These are phyloP conservation scores for Euphorbia celastroides DNA, from an alignment of 441 rosid species.

Conservation along the genomic window DNA sequence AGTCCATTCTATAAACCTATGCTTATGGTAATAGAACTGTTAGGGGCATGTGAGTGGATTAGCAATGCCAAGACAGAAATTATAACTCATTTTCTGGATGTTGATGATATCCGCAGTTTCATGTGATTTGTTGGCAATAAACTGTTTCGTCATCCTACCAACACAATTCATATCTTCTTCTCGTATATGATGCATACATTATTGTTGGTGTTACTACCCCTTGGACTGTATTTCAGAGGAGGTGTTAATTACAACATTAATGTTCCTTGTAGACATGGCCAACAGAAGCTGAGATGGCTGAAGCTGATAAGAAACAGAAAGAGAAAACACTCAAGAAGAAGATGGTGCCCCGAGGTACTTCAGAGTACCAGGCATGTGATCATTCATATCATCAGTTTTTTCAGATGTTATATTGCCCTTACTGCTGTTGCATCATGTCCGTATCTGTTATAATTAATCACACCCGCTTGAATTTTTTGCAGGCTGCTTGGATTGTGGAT, in stretches of 20 bases:
- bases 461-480: conserved; percentile 16
- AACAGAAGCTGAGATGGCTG: conserved; percentile 89
- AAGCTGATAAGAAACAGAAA: conserved; percentile 62
- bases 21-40: background rate
- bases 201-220: background rate
- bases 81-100: background rate
- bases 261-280: conserved; percentile 78
- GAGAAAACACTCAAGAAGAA: conserved; percentile 52
- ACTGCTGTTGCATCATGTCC: too few relatives aligned
- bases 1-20: background rate
- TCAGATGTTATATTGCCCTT: background rate
- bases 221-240: background rate
- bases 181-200: background rate
- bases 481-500: conserved; percentile 98
- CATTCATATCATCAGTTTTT: background rate
- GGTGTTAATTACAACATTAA: conserved; percentile 9
- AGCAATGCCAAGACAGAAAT: too few relatives aligned
- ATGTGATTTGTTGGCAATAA: background rate
- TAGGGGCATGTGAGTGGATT: background rate
- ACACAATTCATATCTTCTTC: background rate
- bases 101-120: background rate
- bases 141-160: background rate
- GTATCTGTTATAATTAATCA: background rate
- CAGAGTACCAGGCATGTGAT: conserved; percentile 79
- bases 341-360: conserved; percentile 77